Evolutionary conservation across 2,329 filamentous ascomycete genomes (phyloP).

Genomic region (Clarireedia sp.): DNA sequence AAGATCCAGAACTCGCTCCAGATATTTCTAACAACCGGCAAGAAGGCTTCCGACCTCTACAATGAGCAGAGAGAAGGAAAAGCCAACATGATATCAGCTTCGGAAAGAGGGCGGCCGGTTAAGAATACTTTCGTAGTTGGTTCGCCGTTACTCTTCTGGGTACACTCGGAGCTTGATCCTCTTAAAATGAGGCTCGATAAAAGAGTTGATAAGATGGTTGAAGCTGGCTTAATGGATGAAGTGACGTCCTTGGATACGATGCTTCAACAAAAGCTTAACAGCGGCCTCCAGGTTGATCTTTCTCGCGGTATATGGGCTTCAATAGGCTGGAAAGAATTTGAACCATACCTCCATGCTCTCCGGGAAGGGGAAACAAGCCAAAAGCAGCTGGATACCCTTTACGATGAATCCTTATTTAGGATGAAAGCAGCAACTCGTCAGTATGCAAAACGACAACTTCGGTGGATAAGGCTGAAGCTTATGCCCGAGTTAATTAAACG

Average conservation of each 20-base stretch:
- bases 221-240: slow-evolving; percentile 55
- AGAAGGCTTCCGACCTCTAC: slow-evolving; percentile 78
- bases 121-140: not conserved
- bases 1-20: slow-evolving; percentile 87
- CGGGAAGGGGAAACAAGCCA: slow-evolving; percentile 25
- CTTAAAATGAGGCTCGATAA: slow-evolving; percentile 64
- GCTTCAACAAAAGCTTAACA: slow-evolving; percentile 35
- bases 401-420: slow-evolving; percentile 55
- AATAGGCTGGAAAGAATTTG: slow-evolving; percentile 91
- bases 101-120: not conserved
- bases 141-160: slow-evolving; percentile 65
- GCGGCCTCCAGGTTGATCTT: slow-evolving; percentile 55
- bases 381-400: slow-evolving; percentile 46
- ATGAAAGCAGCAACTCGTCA: slow-evolving; percentile 79
- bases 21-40: slow-evolving; percentile 79
- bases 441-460: slow-evolving; percentile 76
- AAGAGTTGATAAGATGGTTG: slow-evolving; percentile 79
- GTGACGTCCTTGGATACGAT: slow-evolving; percentile 46
- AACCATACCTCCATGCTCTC: slow-evolving; percentile 54
- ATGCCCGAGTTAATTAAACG: slow-evolving; percentile 56
- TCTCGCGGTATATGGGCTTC: slow-evolving; percentile 90
- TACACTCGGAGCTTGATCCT: slow-evolving; percentile 63
- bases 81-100: slow-evolving; percentile 26
- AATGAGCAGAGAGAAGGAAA: slow-evolving; percentile 56
- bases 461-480: slow-evolving; percentile 82